Percentiles rank a stretch among this genome's conserved stretches.
Evolutionary conservation across 768 basidiomycete genomes (phyloP).

Genomic region (Leccinum boreale): DNA sequence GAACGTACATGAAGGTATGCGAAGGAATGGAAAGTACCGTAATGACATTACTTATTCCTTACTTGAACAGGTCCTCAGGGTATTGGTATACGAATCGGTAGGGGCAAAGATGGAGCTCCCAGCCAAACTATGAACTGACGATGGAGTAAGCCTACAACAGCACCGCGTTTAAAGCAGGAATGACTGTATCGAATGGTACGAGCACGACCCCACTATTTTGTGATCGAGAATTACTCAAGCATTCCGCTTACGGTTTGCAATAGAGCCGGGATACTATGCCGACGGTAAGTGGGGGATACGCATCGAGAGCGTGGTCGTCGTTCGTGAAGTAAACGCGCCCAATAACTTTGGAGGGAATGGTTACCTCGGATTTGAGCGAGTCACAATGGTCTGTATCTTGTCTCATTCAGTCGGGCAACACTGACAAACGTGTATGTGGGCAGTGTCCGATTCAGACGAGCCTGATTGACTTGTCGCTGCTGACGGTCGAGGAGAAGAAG

Average conservation of each 20-base stretch:
- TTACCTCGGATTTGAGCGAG: constrained; percentile 78
- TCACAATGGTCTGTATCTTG: constrained; percentile 71
- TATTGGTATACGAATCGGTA: constrained; percentile 44
- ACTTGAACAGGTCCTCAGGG: constrained; percentile 49
- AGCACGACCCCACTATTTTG: not conserved
- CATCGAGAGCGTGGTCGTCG: constrained; percentile 86
- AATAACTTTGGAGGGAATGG: constrained; percentile 80
- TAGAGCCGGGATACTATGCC: constrained; percentile 89
- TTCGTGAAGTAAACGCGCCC: constrained; percentile 65
- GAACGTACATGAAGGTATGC: constrained; percentile 81
- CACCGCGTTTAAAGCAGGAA: constrained; percentile 71
- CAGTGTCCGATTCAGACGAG: constrained; percentile 85
- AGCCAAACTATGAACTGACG: not conserved
- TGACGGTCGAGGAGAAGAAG: constrained; percentile 62
- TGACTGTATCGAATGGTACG: constrained; percentile 84
- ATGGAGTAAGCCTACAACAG: constrained; percentile 57
- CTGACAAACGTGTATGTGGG: not conserved
- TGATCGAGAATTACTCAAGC: not conserved
- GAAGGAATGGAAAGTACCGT: not conserved
- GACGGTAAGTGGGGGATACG: constrained; percentile 92
- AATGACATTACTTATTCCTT: constrained; percentile 3
- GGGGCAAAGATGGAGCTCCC: not conserved
- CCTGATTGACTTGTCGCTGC: constrained; percentile 60
- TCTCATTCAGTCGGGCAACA: not conserved
- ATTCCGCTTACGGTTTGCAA: not conserved